phyloP scores from a whole-genome alignment of 2,329 filamentous ascomycete species.

The Macrophomina phaseolina region DNA sequence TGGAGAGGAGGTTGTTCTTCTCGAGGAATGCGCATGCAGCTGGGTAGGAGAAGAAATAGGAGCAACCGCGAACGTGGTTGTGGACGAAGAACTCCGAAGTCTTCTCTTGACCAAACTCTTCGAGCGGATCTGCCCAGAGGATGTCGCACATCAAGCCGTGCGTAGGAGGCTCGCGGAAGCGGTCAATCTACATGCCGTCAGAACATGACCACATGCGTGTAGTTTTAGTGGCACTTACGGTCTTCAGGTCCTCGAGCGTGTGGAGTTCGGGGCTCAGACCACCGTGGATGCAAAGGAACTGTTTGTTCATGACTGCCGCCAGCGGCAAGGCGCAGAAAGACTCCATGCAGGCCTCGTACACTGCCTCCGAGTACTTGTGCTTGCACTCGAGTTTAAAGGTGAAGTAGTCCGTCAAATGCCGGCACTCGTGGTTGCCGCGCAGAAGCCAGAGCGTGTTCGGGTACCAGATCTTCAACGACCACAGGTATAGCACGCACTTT shows the following conservation, averaged over 20 bases:
- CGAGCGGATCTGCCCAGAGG: constrained; percentile 95
- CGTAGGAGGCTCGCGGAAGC: constrained; percentile 95
- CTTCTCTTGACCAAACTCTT: constrained; percentile 99
- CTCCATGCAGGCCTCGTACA: constrained; percentile 98
- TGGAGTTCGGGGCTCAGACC: constrained; percentile 95
- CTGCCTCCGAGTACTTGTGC: constrained; percentile 96
- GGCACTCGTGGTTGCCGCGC: constrained; percentile 97
- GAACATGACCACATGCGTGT: constrained; percentile 28
- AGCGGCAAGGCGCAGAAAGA: constrained; percentile 94
- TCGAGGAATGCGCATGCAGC: constrained; percentile 96
- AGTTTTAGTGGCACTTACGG: constrained; percentile 59
- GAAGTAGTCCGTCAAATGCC: constrained; percentile 99
- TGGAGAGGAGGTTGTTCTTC: constrained; percentile 96
- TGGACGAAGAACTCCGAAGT: constrained; percentile 97
- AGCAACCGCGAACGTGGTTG: constrained; percentile 97
- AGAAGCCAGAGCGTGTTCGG: constrained; percentile 96
- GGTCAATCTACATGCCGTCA: constrained; percentile 73
- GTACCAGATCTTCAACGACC: constrained; percentile 99
- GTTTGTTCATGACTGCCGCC: constrained; percentile 99
- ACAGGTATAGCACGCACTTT: constrained; percentile 92
- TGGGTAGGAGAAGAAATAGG: constrained; percentile 99
- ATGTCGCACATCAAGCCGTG: constrained; percentile 99
- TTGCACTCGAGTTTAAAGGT: constrained; percentile 99
- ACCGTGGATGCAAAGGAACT: constrained; percentile 98
- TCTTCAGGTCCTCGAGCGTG: constrained; percentile 91